A percentile compares a stretch with the other conserved stretches of the same genome.
Evolutionary conservation across 2,329 filamentous ascomycete species (phyloP).

Genomic region (Apiospora kogelbergensis): DNA sequence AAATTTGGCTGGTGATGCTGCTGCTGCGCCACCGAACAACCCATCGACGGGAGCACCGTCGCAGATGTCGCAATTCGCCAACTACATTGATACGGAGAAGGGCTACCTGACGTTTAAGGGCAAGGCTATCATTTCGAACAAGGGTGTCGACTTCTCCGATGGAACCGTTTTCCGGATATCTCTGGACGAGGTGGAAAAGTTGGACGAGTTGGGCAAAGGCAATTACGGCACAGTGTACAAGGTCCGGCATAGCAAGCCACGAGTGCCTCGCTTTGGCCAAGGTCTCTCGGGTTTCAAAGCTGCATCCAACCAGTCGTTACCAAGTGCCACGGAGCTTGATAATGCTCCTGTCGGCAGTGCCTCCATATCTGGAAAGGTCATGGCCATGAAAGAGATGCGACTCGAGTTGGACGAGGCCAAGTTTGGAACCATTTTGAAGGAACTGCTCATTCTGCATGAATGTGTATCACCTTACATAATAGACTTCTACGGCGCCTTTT

Average conservation of each 20-base stretch:
- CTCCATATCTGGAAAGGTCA: constrained; percentile 70
- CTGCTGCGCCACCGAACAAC: constrained; percentile 13
- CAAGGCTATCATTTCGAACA: constrained; percentile 84
- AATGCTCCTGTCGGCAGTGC: constrained; percentile 34
- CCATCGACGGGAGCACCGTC: constrained; percentile 36
- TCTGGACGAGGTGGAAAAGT: constrained; percentile 84
- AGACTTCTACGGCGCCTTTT: constrained; percentile 98
- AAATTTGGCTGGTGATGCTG: not conserved
- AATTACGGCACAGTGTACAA: constrained; percentile 99
- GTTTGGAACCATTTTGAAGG: constrained; percentile 96
- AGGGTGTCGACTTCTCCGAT: constrained; percentile 88
- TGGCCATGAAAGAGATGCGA: constrained; percentile 99
- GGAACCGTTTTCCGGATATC: constrained; percentile 92
- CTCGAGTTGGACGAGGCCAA: constrained; percentile 95
- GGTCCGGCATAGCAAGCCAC: constrained; percentile 77
- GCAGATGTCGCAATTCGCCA: constrained; percentile 61
- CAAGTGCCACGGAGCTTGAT: constrained; percentile 23
- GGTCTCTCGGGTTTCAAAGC: constrained; percentile 53
- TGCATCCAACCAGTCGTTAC: constrained; percentile 27
- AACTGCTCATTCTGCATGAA: constrained; percentile 92
- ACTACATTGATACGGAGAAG: constrained; percentile 88
- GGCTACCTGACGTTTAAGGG: constrained; percentile 91
- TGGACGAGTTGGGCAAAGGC: constrained; percentile 93
- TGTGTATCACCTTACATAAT: constrained; percentile 96
- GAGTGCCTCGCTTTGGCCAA: constrained; percentile 56